Conservation (phyloP, 2,329 filamentous ascomycete genomes). For the Scytalidium lignicola region DNA sequence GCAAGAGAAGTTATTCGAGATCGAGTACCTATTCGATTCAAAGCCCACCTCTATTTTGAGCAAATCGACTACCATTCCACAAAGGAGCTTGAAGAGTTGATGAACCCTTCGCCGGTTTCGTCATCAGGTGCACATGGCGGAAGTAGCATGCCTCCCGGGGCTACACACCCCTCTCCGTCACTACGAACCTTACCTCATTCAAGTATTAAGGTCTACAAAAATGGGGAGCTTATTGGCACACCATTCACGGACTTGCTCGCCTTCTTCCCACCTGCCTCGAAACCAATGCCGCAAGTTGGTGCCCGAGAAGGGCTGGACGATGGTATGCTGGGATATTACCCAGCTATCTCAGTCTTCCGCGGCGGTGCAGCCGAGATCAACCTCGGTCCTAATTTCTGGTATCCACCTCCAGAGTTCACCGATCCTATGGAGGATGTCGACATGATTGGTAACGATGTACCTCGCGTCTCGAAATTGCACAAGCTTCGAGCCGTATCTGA, state of each 20-base stretch:
- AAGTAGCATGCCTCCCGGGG: constrained; percentile 57
- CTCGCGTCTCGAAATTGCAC: constrained; percentile 18
- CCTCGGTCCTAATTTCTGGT: constrained; percentile 93
- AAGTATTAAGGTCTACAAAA: constrained; percentile 86
- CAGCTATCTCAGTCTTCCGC: constrained; percentile 85
- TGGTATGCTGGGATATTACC: constrained; percentile 92
- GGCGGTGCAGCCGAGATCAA: constrained; percentile 90
- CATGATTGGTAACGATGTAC: constrained; percentile 37
- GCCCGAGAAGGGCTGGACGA: constrained; percentile 87
- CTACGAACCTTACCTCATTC: constrained; percentile 83
- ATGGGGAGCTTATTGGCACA: constrained; percentile 79
- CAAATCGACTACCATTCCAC: constrained; percentile 82
- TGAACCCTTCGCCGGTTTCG: constrained; percentile 59
- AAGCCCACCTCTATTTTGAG: constrained; percentile 90
- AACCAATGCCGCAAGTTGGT: constrained; percentile 57
- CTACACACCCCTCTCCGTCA: constrained; percentile 67
- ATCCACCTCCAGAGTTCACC: constrained; percentile 60
- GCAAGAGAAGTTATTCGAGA: constrained; percentile 85
- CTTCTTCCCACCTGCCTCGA: constrained; percentile 86
- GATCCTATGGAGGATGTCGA: constrained; percentile 40
- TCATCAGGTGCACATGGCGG: constrained; percentile 29
- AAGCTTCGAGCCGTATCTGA: constrained; percentile 61
- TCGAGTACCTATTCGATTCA: constrained; percentile 90
- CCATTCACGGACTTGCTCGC: constrained; percentile 83
- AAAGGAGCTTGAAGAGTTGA: constrained; percentile 81